phyloP scores from a whole-genome alignment of 176 grass and related monocot genomes.

The Tillandsia leiboldiana region DNA sequence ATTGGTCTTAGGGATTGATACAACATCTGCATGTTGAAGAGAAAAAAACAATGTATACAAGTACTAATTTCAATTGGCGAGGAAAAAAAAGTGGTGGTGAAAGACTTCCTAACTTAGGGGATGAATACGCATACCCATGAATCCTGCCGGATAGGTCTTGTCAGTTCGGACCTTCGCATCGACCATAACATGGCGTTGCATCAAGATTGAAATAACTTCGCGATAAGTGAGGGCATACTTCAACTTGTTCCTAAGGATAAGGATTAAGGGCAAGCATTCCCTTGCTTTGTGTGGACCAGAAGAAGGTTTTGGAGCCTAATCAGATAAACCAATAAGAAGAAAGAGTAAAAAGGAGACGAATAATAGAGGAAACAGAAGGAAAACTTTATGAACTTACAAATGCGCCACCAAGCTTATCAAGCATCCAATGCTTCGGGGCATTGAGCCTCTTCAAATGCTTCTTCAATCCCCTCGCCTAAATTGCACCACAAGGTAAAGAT shows the following conservation, averaged over 20 bases:
- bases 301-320: background rate
- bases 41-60: background rate
- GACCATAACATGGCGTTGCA: conserved; percentile 1
- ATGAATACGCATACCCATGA: background rate
- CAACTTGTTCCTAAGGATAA: background rate
- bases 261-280: background rate
- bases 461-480: background rate
- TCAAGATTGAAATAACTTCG: background rate
- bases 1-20: background rate
- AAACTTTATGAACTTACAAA: background rate
- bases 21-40: background rate
- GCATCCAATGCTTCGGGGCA: background rate
- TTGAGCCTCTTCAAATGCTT: conserved; percentile 3
- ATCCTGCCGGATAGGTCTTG: background rate
- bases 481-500: background rate
- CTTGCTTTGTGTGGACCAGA: conserved; percentile 1
- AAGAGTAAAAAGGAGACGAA: background rate
- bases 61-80: background rate
- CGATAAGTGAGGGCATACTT: background rate
- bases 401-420: background rate
- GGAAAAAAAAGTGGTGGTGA: background rate
- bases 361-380: background rate
- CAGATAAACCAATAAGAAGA: background rate
- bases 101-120: background rate
- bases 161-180: background rate